Conservation (phyloP, 352 stramenopile genomes). For the Elongisporangium prolatum region DNA sequence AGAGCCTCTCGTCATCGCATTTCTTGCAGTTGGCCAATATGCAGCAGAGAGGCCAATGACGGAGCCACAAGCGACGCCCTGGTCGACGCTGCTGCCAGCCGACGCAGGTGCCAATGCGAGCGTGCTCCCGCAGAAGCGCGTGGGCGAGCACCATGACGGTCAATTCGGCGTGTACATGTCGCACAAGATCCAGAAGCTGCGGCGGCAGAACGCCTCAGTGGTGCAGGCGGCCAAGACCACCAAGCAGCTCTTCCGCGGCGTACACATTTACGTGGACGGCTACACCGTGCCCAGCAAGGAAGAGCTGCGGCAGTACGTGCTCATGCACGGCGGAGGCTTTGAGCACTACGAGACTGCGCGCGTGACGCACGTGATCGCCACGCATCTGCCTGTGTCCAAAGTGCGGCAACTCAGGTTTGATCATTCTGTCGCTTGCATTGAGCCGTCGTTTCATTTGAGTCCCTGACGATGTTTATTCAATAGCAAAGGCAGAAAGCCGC, state of each 20-base stretch:
- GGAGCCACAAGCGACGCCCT: neutral
- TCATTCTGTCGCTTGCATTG: neutral
- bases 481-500: conserved; percentile 51
- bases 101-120: neutral
- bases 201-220: conserved; percentile 49
- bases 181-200: conserved; percentile 90
- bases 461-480: conserved; percentile 3
- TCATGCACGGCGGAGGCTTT: conserved; percentile 77
- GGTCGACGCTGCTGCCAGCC: conserved; percentile 7
- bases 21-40: neutral
- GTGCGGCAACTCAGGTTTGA: conserved; percentile 77
- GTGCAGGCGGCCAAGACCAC: neutral
- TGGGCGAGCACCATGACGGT: conserved; percentile 85
- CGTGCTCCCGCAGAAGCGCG: conserved; percentile 24
- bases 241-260: conserved; percentile 53
- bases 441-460: neutral
- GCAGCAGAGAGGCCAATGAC: neutral
- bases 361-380: conserved; percentile 88
- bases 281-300: conserved; percentile 83
- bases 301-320: conserved; percentile 76
- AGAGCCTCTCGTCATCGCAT: neutral
- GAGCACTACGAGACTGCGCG: conserved; percentile 84
- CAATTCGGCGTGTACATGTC: conserved; percentile 88
- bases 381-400: conserved; percentile 81
- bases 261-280: conserved; percentile 86